Base-by-base conservation (phyloP, 1,139 yeast genomes). In the Taphrina flavorubra region DNA sequence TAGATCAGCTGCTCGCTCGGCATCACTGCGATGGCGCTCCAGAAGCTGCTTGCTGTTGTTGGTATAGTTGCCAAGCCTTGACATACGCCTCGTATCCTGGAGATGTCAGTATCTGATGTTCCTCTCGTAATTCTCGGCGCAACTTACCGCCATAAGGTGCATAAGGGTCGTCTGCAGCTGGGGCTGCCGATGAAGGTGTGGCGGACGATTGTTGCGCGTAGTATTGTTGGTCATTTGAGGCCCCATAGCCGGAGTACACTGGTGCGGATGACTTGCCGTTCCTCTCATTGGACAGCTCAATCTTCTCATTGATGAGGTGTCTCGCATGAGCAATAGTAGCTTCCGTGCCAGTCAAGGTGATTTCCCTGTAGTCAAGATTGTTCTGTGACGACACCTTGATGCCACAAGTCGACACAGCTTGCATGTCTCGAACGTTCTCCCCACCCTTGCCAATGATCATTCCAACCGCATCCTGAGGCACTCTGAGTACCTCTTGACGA, bases 401-500 rank as follows among this genome's bases (percentile, higher is more conserved):
- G 10, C 59, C 51, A 25, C 71, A 69, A 20, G 60, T 51, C 7
- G 70, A 56, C 11, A 42, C 53, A 7, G 69, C 57, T 42, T 69
- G 63, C 64, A 68, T 62, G 20, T 69, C 69, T 7, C 69, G 61
- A 31, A 69, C 66, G 14, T 63, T 51, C 47, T 68, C 70, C 16
- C 70, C 70, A 25, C 70, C 70, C 37, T 62, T 59, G 8, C 70
- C 70, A 16, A 68, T 68, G 16, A 68, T 57, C 70, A 68, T 64
- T 10, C 70, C 70, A 36, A 65, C 70, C 14, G 68, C 64, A 31
- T 68, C 70, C 18, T 62, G 51, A 8, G 70, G 70, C 13, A 68
- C 69, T 3, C 46, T 47, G 39, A 66, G 56, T 11, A 65, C 40
- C 16, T 59, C 63, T 51, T 68, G 61, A 5, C 64, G 57, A 31